A percentile compares a stretch with the other conserved stretches of the same genome.
phyloP scores from a whole-genome alignment of 2,329 filamentous ascomycete species.

The Ophiostoma perfectum region DNA sequence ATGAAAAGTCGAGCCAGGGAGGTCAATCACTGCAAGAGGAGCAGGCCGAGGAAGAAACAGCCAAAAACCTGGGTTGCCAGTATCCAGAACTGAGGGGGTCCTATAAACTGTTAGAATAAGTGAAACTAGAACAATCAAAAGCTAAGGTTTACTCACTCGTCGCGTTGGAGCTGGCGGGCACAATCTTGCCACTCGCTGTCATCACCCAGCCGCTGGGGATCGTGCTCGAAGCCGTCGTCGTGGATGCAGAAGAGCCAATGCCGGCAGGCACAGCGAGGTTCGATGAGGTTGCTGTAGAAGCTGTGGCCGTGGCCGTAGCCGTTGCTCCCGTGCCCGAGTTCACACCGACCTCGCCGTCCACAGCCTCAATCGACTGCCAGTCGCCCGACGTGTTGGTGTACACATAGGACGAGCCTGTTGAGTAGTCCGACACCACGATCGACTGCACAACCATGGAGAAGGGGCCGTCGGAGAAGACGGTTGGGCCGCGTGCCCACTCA shows the following conservation, averaged over 20 bases:
- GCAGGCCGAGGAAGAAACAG: slow-evolving; percentile 32
- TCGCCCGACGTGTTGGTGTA: slow-evolving; percentile 74
- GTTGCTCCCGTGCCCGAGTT: slow-evolving; percentile 50
- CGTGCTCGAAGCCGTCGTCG: slow-evolving; percentile 45
- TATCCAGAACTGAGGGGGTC: slow-evolving; percentile 41
- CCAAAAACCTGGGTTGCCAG: slow-evolving; percentile 46
- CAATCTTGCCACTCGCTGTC: slow-evolving; percentile 70
- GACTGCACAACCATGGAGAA: slow-evolving; percentile 80
- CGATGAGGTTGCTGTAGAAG: slow-evolving; percentile 39
- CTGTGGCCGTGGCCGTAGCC: slow-evolving; percentile 52
- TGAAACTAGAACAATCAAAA: not conserved
- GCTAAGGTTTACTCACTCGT: not conserved
- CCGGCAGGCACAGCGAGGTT: not conserved
- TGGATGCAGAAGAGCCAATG: slow-evolving; percentile 35
- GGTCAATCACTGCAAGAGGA: not conserved
- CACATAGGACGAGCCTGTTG: slow-evolving; percentile 76
- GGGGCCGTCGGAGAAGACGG: slow-evolving; percentile 76
- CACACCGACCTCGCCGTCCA: slow-evolving; percentile 71
- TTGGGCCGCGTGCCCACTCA: slow-evolving; percentile 79
- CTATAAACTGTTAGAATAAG: slow-evolving; percentile 25
- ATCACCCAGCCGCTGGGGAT: slow-evolving; percentile 80
- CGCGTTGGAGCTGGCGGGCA: slow-evolving; percentile 62
- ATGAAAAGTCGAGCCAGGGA: not conserved
- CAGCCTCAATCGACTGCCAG: slow-evolving; percentile 75
- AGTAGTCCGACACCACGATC: slow-evolving; percentile 80